These are phyloP conservation scores for Margaritispora aquatica DNA, from an alignment of 495 filamentous ascomycete genomes.

Conservation along the genomic window DNA sequence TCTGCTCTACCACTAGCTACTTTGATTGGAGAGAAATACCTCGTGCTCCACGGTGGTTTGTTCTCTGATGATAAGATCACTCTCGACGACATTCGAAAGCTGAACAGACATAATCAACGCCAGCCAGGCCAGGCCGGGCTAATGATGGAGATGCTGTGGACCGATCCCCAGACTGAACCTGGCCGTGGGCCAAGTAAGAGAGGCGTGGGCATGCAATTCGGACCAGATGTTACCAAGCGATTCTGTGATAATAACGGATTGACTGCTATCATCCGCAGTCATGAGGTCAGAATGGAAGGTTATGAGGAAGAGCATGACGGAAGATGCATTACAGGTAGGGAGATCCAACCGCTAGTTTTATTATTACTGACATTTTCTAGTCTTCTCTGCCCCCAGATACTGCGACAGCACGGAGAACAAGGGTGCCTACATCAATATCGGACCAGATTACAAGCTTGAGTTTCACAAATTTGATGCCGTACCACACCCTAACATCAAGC, in stretches of 20 bases:
- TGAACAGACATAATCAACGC: conserved; percentile 84
- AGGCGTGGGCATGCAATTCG: conserved; percentile 94
- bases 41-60: conserved; percentile 90
- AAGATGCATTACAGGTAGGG: conserved; percentile 82
- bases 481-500: conserved; percentile 87
- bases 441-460: conserved; percentile 81
- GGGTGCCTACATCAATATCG: conserved; percentile 97
- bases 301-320: conserved; percentile 98
- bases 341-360: background rate
- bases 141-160: conserved; percentile 99
- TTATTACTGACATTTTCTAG: conserved; percentile 34
- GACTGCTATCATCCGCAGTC: conserved; percentile 90
- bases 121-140: conserved; percentile 93
- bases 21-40: conserved; percentile 83
- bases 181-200: conserved; percentile 93
- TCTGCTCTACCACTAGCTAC: conserved; percentile 91
- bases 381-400: conserved; percentile 97
- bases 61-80: conserved; percentile 96
- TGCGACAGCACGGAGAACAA: conserved; percentile 98
- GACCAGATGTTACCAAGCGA: conserved; percentile 90
- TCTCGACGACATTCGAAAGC: conserved; percentile 86
- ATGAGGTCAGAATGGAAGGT: conserved; percentile 96
- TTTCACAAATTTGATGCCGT: conserved; percentile 94
- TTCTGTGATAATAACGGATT: conserved; percentile 97
- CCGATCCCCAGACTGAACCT: conserved; percentile 80